Evolutionary conservation across 768 basidiomycete species (phyloP).

Genomic region (Russula foetens): DNA sequence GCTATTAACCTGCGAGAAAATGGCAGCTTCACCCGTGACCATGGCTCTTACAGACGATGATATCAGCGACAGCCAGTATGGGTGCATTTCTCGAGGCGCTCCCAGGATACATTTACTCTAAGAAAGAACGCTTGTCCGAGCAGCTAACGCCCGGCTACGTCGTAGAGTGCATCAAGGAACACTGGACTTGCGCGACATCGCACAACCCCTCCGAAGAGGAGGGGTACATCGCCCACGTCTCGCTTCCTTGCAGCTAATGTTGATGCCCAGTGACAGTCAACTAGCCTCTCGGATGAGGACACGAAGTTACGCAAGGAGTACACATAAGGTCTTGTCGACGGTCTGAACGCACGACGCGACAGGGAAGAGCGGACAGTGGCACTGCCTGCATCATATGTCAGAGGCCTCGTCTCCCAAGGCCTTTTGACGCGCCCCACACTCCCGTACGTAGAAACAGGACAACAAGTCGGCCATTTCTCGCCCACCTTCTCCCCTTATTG

Average conservation of each 20-base stretch:
- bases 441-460: neutral
- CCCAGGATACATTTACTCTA: slow-evolving; percentile 5
- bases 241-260: slow-evolving; percentile 1
- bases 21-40: no score
- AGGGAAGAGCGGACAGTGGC: neutral
- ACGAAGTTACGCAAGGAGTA: neutral
- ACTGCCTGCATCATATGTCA: slow-evolving; percentile 1
- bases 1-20: no score
- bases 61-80: slow-evolving; percentile 3
- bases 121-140: neutral
- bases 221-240: neutral
- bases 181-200: slow-evolving; percentile 2
- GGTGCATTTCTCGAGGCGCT: slow-evolving; percentile 5
- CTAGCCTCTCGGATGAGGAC: neutral
- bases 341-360: neutral
- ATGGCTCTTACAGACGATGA: slow-evolving; percentile 8
- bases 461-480: neutral
- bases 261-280: neutral
- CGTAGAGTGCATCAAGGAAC: neutral
- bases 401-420: slow-evolving; percentile 5
- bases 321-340: neutral
- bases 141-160: neutral
- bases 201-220: neutral
- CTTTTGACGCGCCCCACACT: neutral
- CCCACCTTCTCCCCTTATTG: neutral